A percentile compares a stretch with the other conserved stretches of the same genome.
phyloP scores from a whole-genome alignment of 169 alveolate genomes.

The Babesia bovis region DNA sequence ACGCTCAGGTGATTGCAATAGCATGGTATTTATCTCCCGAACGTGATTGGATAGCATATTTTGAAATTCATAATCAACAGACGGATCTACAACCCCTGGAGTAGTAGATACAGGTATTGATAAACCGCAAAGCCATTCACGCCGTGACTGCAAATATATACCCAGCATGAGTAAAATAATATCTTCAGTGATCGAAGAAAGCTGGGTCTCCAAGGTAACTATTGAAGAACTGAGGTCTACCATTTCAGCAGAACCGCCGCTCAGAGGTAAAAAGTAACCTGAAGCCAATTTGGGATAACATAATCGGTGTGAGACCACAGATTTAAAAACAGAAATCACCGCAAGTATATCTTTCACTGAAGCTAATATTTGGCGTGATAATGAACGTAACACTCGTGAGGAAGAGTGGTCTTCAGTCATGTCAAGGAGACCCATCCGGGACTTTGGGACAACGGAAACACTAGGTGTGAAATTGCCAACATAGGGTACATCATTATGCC shows the following conservation, averaged over 20 bases:
- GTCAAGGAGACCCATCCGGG: not conserved
- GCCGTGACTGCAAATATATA: not conserved
- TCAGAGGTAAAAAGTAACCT: constrained; percentile 48
- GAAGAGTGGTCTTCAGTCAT: constrained; percentile 5
- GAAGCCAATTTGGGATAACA: constrained; percentile 56
- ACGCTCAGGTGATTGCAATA: constrained; percentile 6
- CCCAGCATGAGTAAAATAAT: not conserved
- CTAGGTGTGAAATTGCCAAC: not conserved
- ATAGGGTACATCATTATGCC: not conserved
- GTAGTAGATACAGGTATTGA: not conserved
- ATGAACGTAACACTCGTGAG: not conserved
- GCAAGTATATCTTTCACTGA: constrained; percentile 1
- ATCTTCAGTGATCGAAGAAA: constrained; percentile 22
- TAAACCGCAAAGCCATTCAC: not conserved
- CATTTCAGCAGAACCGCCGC: constrained; percentile 58
- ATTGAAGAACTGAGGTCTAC: constrained; percentile 28
- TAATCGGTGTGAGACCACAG: constrained; percentile 49
- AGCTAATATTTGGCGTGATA: not conserved
- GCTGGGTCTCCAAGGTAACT: not conserved
- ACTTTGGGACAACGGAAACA: no score
- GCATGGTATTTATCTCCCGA: not conserved
- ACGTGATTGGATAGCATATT: constrained; percentile 1
- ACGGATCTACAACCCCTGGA: not conserved
- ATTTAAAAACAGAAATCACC: constrained; percentile 12
- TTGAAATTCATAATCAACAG: not conserved